A percentile compares a stretch with the other conserved stretches of the same genome.
Conservation (phyloP, 2,329 filamentous ascomycete genomes). For the Diaporthe ilicicola region DNA sequence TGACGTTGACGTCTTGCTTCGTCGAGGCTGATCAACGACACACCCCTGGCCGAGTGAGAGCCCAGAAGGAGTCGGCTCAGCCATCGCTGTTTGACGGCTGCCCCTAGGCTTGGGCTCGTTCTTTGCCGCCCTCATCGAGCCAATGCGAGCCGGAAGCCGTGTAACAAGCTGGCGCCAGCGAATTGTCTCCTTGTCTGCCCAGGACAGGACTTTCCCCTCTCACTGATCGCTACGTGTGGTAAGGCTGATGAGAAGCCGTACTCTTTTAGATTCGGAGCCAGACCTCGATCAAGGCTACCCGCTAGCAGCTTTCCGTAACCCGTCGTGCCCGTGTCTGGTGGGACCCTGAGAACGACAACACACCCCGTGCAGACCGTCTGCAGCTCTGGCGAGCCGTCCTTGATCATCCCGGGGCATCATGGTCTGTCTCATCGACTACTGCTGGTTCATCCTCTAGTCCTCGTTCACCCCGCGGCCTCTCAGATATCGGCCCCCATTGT, state of each 20-base stretch:
- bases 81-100: slow-evolving; percentile 11
- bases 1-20: slow-evolving; percentile 20
- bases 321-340: no score
- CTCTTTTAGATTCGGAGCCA: slow-evolving; percentile 7
- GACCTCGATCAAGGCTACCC: slow-evolving; percentile 18
- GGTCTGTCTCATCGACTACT: neutral
- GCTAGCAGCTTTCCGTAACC: neutral
- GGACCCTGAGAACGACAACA: neutral
- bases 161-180: slow-evolving; percentile 14
- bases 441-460: neutral
- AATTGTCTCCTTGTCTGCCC: slow-evolving; percentile 4
- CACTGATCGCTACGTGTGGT: neutral
- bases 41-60: neutral
- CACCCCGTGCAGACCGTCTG: neutral
- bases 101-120: slow-evolving; percentile 3
- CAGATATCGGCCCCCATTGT: neutral
- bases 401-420: neutral
- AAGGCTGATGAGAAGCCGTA: neutral
- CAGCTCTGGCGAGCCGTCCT: neutral
- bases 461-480: slow-evolving; percentile 2
- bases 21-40: slow-evolving; percentile 16
- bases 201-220: neutral
- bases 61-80: slow-evolving; percentile 9
- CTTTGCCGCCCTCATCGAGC: neutral
- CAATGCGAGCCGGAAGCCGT: neutral